Evolutionary conservation across 345 rosid genomes (phyloP), one percentile per base, ranked within the genome.

Genomic region (Litchi chinensis): DNA sequence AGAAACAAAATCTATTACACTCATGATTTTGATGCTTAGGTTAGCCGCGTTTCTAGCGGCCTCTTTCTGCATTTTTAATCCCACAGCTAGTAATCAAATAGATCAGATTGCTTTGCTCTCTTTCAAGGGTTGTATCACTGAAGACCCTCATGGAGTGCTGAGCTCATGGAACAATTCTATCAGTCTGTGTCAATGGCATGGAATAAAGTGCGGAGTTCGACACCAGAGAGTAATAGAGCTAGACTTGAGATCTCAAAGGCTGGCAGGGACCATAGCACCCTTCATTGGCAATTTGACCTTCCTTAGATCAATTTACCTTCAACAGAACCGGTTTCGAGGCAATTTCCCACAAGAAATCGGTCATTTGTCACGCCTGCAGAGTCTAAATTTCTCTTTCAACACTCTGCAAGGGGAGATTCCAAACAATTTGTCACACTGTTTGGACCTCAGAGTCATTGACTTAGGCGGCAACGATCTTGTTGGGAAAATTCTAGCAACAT

Each of bases 291-390:
- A 44, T 44, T 44, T 44, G 11, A 44, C 8, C 11, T 44, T 44
- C 3, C 50, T 65, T 5, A 62, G 67, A 24, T 26, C 13, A 12
- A 26, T 79, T 37, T n/a, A 52, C 15, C 62, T 43, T 59, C 39
- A 39, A 5, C 41, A 73, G 26, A 79, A 67, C 71, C 7, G 41
- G 22, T 77, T 77, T 32, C n/a, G 2, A 11, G 80, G 80, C 13
- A 32, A 24, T 2, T 62, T 77, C 57, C 76, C 80, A 18, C n/a
- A 2, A 21, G 40, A 77, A 12, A 10, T 77, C 1, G 32, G 60
- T 16, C 68, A 32, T 3, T 21, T 71, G 24, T 26, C 28, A 26
- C 28, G 28, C 28, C n/a, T 48, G 44, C 12, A 75, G 62, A 22
- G 24, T 10, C 63, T 32, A 1, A 65, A 65, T 13, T 48, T 75